These are phyloP conservation scores for Barnettozyma pratensis DNA, from an alignment of 805 yeast species.

Conservation along the genomic window DNA sequence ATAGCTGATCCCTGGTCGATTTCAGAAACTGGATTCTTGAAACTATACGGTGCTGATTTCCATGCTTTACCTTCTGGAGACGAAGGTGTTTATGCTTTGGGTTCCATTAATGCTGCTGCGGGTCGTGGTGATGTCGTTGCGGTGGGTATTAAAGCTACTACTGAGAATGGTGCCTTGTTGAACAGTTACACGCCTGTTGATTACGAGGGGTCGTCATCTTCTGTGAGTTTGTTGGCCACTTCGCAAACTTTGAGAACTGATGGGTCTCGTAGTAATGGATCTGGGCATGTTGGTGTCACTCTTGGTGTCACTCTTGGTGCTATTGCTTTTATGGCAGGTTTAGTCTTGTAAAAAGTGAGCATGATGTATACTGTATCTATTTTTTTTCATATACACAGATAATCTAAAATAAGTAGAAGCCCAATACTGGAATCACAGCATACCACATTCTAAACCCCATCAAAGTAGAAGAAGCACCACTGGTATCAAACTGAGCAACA, in stretches of 20 bases:
- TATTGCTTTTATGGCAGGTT: no score
- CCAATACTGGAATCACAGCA: no score
- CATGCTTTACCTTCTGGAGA: constrained; percentile 10
- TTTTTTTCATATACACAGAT: no score
- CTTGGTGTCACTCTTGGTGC: no score
- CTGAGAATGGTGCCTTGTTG: background rate
- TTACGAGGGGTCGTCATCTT: background rate
- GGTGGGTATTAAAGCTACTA: constrained; percentile 3
- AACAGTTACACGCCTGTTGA: background rate
- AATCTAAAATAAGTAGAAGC: no score
- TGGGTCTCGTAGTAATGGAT: no score
- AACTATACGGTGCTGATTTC: constrained; percentile 7
- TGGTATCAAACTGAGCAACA: background rate
- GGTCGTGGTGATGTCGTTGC: background rate
- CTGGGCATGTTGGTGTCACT: no score
- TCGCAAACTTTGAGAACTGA: no score
- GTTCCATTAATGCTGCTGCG: constrained; percentile 8
- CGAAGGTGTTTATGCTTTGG: constrained; percentile 10
- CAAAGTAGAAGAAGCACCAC: background rate
- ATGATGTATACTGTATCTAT: no score
- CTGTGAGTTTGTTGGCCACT: background rate
- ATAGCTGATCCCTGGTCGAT: constrained; percentile 9
- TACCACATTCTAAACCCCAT: no score
- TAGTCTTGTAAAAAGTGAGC: no score
- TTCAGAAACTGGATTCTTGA: constrained; percentile 9